These are phyloP conservation scores for Teratosphaeria viscida DNA, from an alignment of 2,329 filamentous ascomycete species.

Conservation along the genomic window DNA sequence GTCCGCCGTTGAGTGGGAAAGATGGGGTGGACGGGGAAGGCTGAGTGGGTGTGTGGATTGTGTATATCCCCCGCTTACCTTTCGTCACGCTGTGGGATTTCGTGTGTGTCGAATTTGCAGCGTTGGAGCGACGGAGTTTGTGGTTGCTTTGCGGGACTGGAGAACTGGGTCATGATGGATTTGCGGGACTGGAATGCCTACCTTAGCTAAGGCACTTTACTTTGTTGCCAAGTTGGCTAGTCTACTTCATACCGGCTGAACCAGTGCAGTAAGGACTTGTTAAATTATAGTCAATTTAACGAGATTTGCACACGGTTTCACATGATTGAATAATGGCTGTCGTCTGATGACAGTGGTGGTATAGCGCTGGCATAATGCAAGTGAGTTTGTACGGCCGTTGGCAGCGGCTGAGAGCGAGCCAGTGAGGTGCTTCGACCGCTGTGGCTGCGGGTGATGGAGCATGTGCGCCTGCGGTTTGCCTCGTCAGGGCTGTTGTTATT, in stretches of 20 bases:
- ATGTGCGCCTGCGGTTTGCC: neutral
- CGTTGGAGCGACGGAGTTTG: neutral
- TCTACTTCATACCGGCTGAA: neutral
- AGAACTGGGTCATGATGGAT: neutral
- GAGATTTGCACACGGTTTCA: too few species aligned
- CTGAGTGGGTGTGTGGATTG: neutral
- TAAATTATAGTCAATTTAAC: too few species aligned
- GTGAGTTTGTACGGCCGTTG: neutral
- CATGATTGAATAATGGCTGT: too few species aligned
- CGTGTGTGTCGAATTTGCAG: neutral
- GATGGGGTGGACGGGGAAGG: neutral
- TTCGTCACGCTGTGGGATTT: too few species aligned
- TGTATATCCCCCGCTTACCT: neutral
- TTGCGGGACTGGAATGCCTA: neutral
- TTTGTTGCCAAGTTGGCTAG: neutral
- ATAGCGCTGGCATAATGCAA: neutral
- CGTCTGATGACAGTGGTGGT: too few species aligned
- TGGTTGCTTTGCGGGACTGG: neutral
- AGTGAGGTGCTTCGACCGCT: neutral
- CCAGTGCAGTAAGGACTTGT: too few species aligned
- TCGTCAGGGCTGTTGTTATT: neutral
- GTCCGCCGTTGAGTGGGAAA: conserved; percentile 14
- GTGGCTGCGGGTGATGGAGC: too few species aligned
- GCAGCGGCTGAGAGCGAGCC: neutral
- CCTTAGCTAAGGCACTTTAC: neutral